Conservation (phyloP, 768 basidiomycete genomes). For the Auriculariales sp. region DNA sequence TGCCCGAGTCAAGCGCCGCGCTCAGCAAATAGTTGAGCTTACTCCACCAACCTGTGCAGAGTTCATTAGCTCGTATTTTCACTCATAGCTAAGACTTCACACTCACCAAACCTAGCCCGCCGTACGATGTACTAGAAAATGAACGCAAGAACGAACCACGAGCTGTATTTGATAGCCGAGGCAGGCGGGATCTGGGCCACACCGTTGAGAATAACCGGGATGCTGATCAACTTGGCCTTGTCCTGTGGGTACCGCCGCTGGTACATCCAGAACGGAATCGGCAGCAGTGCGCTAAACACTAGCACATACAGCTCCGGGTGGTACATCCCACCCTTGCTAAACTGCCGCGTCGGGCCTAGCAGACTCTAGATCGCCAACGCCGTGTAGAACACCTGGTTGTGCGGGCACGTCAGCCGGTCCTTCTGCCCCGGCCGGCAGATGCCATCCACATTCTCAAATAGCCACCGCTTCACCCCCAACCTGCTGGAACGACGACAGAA, state of each 20-base stretch:
- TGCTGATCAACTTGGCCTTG: conserved; percentile 21
- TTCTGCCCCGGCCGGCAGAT: conserved; percentile 21
- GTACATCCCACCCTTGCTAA: conserved; percentile 22
- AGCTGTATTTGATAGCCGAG: conserved; percentile 29
- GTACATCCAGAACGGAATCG: conserved; percentile 25
- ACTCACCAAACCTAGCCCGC: conserved; percentile 22
- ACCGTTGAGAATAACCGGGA: conserved; percentile 27
- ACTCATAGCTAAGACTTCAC: too few relatives aligned
- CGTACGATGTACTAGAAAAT: conserved; percentile 31
- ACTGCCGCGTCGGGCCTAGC: conserved; percentile 28
- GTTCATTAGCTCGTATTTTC: too few relatives aligned
- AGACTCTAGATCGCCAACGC: conserved; percentile 30
- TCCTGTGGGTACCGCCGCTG: conserved; percentile 19
- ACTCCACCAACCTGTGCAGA: conserved; percentile 39
- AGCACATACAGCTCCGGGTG: conserved; percentile 23
- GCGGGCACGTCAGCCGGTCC: conserved; percentile 24
- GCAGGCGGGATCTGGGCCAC: conserved; percentile 27
- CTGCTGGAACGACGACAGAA: conserved; percentile 21
- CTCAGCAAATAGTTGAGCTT: conserved; percentile 35
- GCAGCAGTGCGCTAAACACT: conserved; percentile 23
- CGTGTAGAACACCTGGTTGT: conserved; percentile 21
- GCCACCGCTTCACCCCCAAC: conserved; percentile 22
- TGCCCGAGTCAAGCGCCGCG: conserved; percentile 27
- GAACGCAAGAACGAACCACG: conserved; percentile 27
- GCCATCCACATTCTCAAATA: conserved; percentile 22